Percentiles rank a stretch among this genome's conserved stretches.
Conservation (phyloP, 331 rosid species). For the Quercus lobata region DNA sequence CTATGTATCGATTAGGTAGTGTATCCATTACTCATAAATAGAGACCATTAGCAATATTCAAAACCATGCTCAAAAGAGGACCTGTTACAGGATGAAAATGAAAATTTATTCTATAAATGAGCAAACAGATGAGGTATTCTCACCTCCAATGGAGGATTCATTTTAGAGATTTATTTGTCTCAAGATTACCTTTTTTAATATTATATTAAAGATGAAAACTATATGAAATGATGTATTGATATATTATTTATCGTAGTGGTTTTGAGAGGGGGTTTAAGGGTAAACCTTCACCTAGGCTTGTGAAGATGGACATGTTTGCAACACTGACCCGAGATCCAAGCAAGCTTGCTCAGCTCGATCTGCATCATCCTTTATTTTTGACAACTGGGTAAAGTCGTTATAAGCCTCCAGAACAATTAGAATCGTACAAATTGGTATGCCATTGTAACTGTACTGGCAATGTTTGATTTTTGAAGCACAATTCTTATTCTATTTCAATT, state of each 20-base stretch:
- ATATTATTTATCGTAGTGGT: constrained; percentile 45
- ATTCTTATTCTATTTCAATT: neutral
- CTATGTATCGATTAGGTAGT: no score
- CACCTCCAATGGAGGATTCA: no score
- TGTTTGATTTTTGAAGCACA: neutral
- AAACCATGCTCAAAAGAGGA: no score
- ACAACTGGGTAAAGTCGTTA: constrained; percentile 81
- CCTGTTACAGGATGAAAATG: no score
- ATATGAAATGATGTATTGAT: neutral
- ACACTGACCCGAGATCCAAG: constrained; percentile 85
- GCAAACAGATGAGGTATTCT: no score
- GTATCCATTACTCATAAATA: neutral
- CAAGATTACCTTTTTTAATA: neutral
- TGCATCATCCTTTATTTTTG: constrained; percentile 79
- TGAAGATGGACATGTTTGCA: constrained; percentile 87
- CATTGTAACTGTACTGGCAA: neutral
- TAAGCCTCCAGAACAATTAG: constrained; percentile 77
- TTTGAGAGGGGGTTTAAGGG: constrained; percentile 85
- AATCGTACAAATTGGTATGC: constrained; percentile 69
- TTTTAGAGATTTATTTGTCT: no score
- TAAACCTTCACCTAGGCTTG: constrained; percentile 70
- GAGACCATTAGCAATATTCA: no score
- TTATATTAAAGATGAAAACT: neutral
- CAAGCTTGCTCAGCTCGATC: constrained; percentile 76
- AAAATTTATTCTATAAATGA: no score